Evolutionary conservation across 225 moss, liverwort and hornwort genomes (phyloP).

Genomic region (Rhytidiadelphus loreus): DNA sequence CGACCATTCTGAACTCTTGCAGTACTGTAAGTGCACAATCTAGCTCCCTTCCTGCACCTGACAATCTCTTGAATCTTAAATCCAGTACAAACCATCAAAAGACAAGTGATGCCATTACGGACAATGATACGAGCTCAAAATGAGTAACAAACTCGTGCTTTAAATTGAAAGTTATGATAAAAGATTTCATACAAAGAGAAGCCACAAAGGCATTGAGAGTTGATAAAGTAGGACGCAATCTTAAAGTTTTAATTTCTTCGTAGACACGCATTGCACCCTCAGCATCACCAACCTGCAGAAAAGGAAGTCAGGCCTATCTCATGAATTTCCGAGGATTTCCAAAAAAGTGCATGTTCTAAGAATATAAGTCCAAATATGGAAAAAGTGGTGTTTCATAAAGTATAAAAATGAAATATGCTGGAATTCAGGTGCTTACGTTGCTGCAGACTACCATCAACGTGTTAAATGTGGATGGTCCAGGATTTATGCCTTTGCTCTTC

Average conservation of each 20-base stretch:
- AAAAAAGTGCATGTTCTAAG: neutral
- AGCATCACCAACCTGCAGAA: slow-evolving; percentile 52
- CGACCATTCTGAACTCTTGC: slow-evolving; percentile 46
- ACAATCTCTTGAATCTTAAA: neutral
- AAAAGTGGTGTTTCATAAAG: neutral
- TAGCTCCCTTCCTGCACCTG: slow-evolving; percentile 61
- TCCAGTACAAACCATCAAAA: neutral
- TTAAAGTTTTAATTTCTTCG: slow-evolving; percentile 20
- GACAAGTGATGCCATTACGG: neutral
- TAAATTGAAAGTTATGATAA: neutral
- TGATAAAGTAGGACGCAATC: slow-evolving; percentile 29
- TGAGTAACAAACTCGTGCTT: neutral
- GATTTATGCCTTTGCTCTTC: slow-evolving; percentile 38
- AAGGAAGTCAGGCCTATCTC: neutral
- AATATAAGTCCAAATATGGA: neutral
- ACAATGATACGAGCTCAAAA: neutral
- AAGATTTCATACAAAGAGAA: slow-evolving; percentile 45
- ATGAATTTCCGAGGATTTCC: neutral
- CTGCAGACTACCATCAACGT: slow-evolving; percentile 80
- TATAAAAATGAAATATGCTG: neutral
- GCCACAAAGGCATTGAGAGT: slow-evolving; percentile 73
- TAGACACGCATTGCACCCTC: slow-evolving; percentile 54
- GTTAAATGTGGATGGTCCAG: slow-evolving; percentile 43
- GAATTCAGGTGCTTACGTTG: slow-evolving; percentile 35
- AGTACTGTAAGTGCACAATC: slow-evolving; percentile 38